These are phyloP conservation scores for Sporothrix brasiliensis DNA, from an alignment of 2,329 filamentous ascomycete genomes.

Conservation along the genomic window DNA sequence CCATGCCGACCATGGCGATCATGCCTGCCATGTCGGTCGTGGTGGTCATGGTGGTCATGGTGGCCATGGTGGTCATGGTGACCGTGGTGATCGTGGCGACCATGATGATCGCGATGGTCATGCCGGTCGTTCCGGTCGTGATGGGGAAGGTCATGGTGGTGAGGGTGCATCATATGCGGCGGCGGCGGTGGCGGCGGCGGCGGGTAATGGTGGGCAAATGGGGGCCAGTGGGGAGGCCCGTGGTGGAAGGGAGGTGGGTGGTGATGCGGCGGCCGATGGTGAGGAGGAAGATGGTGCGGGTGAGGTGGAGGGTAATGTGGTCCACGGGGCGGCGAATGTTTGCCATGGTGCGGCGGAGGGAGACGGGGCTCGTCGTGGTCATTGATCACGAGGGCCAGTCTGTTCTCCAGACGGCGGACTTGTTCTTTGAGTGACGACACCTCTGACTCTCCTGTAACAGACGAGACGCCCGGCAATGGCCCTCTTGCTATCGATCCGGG, in stretches of 20 bases:
- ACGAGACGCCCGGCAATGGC: conserved; percentile 29
- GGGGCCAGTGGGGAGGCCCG: conserved; percentile 24
- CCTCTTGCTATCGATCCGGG: conserved; percentile 22
- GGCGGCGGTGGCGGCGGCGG: conserved; percentile 2
- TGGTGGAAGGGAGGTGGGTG: conserved; percentile 18
- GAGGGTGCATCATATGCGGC: conserved; percentile 25
- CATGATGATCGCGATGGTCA: background rate
- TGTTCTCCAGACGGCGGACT: conserved; percentile 51
- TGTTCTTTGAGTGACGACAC: conserved; percentile 46
- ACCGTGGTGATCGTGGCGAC: conserved; percentile 23
- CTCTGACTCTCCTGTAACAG: conserved; percentile 38
- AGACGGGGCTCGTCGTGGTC: conserved; percentile 28
- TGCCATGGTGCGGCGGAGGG: conserved; percentile 18
- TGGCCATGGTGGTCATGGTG: background rate
- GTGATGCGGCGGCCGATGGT: conserved; percentile 21
- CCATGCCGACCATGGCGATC: background rate
- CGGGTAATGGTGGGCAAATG: conserved; percentile 20
- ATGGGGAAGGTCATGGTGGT: conserved; percentile 24
- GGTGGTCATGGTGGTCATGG: too few relatives aligned
- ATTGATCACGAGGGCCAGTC: conserved; percentile 42
- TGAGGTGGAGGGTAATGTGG: conserved; percentile 17
- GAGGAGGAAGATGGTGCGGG: conserved; percentile 4
- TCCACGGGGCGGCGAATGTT: conserved; percentile 20
- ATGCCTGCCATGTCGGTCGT: conserved; percentile 1
- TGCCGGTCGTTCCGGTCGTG: conserved; percentile 15